Conservation (phyloP, 768 basidiomycete genomes). For the Imleria badia region DNA sequence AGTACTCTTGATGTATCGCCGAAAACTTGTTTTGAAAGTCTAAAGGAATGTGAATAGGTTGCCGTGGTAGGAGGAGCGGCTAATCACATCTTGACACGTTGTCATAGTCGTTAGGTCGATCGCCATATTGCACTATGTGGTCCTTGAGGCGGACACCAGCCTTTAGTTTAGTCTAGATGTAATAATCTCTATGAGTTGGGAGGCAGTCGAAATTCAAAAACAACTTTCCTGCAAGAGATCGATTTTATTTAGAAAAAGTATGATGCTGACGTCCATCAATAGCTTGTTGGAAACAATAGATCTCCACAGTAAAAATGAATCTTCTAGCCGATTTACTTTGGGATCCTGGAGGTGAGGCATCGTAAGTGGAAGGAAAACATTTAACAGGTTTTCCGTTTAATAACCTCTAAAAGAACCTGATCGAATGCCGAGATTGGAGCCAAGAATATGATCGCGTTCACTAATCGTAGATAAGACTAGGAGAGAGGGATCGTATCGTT, state of each 20-base stretch:
- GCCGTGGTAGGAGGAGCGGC: neutral
- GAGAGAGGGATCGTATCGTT: neutral
- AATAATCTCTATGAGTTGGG: neutral
- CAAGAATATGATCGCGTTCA: constrained; percentile 86
- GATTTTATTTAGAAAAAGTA: constrained; percentile 81
- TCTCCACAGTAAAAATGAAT: constrained; percentile 76
- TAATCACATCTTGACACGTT: constrained; percentile 70
- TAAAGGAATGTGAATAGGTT: constrained; percentile 28
- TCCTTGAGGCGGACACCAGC: constrained; percentile 71
- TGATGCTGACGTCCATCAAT: constrained; percentile 70
- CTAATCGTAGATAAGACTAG: constrained; percentile 36
- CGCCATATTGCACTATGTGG: constrained; percentile 69
- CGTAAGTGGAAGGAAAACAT: constrained; percentile 4
- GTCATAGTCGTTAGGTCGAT: constrained; percentile 77
- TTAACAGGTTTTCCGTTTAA: constrained; percentile 7
- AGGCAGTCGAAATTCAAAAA: neutral
- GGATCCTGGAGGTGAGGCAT: constrained; percentile 49
- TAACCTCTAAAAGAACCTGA: constrained; percentile 80
- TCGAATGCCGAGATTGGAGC: constrained; percentile 88
- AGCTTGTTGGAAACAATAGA: constrained; percentile 70
- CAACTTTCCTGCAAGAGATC: constrained; percentile 65
- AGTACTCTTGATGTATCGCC: constrained; percentile 61
- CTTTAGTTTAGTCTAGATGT: constrained; percentile 63
- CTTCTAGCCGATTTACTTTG: constrained; percentile 73
- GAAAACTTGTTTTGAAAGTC: constrained; percentile 77